Percentiles rank a stretch among this genome's conserved stretches.
Conservation (phyloP, 108 stramenopile species). For the Chaetoceros muelleri region DNA sequence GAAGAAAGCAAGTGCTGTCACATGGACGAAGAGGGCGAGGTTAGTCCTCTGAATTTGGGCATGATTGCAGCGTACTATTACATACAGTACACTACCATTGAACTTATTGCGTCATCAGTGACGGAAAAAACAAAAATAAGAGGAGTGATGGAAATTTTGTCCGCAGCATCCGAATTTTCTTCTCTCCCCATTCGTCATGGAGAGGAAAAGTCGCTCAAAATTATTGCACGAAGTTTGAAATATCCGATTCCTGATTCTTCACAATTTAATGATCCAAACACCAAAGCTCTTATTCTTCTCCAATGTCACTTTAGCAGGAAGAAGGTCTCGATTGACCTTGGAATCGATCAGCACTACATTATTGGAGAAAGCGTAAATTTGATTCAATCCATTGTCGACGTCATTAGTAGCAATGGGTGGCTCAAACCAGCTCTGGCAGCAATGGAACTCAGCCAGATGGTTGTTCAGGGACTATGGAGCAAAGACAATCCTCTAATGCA, state of each 20-base stretch:
- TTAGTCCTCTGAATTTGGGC: constrained; percentile 93
- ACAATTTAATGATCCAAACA: constrained; percentile 67
- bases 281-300: constrained; percentile 88
- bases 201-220: constrained; percentile 85
- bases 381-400: constrained; percentile 95
- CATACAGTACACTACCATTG: constrained; percentile 93
- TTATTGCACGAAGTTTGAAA: constrained; percentile 70
- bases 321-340: constrained; percentile 71
- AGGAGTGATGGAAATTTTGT: constrained; percentile 91
- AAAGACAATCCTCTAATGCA: constrained; percentile 82
- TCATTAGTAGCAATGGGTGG: constrained; percentile 96
- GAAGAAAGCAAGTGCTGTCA: constrained; percentile 88
- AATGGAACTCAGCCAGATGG: constrained; percentile 98
- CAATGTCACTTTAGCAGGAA: constrained; percentile 86
- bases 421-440: constrained; percentile 94
- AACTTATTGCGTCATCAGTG: constrained; percentile 92
- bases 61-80: constrained; percentile 99
- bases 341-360: constrained; percentile 70
- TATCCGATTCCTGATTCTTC: constrained; percentile 63
- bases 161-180: constrained; percentile 87
- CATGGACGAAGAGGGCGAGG: constrained; percentile 87
- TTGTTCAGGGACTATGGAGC: constrained; percentile 96
- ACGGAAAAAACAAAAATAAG: constrained; percentile 90
- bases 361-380: constrained; percentile 69
- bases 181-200: constrained; percentile 81